Evolutionary conservation across 2,329 filamentous ascomycete species (phyloP).

Genomic region (Aspergillus sp.): DNA sequence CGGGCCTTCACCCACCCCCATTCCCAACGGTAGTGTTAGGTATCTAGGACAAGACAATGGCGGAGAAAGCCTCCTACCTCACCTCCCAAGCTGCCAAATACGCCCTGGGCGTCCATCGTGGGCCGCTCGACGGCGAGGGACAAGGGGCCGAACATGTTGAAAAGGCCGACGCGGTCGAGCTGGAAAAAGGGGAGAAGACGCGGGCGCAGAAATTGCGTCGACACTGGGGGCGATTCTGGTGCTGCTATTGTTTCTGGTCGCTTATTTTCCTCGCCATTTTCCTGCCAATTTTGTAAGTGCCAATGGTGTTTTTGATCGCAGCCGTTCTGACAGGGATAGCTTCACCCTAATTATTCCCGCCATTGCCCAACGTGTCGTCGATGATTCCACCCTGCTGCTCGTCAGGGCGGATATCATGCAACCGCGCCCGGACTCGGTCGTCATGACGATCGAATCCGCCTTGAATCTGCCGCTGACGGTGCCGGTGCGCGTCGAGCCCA

Average conservation of each 20-base stretch:
- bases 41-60: constrained; percentile 14
- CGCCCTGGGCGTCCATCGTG: constrained; percentile 29
- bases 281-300: constrained; percentile 38
- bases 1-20: not conserved
- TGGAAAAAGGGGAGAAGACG: constrained; percentile 23
- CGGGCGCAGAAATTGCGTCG: constrained; percentile 26
- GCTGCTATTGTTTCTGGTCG: constrained; percentile 31
- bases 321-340: constrained; percentile 17
- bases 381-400: constrained; percentile 36
- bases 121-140: constrained; percentile 22
- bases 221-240: constrained; percentile 41
- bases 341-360: constrained; percentile 41
- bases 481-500: constrained; percentile 35
- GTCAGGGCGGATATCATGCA: constrained; percentile 33
- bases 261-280: constrained; percentile 40
- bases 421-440: constrained; percentile 30
- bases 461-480: constrained; percentile 35
- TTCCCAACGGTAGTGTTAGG: not conserved
- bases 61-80: constrained; percentile 25
- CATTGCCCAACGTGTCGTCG: constrained; percentile 38
- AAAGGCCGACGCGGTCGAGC: constrained; percentile 24
- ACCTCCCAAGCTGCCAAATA: constrained; percentile 28
- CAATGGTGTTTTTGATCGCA: not conserved
- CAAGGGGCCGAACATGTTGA: constrained; percentile 25
- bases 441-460: constrained; percentile 34